A percentile compares a stretch with the other conserved stretches of the same genome.
phyloP scores from a whole-genome alignment of 2,329 filamentous ascomycete species.

The Thielaviopsis euricoi region DNA sequence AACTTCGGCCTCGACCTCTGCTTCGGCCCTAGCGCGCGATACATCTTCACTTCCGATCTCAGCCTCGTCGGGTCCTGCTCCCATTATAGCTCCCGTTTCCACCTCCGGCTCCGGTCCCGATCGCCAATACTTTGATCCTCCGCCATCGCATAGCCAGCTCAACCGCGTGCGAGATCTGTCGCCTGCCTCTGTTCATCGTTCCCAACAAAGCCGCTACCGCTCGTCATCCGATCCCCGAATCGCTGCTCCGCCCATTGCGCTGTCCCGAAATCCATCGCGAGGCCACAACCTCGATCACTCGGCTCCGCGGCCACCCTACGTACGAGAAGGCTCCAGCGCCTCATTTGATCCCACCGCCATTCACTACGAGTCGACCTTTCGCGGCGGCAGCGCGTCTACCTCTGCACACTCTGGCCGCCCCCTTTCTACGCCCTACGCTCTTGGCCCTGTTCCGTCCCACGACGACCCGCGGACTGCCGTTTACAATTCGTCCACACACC shows the following conservation, averaged over 20 bases:
- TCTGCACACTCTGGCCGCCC: constrained; percentile 6
- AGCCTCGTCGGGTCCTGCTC: background rate
- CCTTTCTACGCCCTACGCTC: constrained; percentile 8
- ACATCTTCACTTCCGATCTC: background rate
- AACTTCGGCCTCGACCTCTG: background rate
- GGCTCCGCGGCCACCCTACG: constrained; percentile 6
- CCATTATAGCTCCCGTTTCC: background rate
- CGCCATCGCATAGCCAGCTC: constrained; percentile 9
- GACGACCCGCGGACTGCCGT: constrained; percentile 24
- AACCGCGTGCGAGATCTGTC: constrained; percentile 11
- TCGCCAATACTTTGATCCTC: background rate
- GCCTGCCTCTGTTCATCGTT: constrained; percentile 5
- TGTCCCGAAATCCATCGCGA: constrained; percentile 11
- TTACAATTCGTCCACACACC: constrained; percentile 2
- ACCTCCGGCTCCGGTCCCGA: background rate
- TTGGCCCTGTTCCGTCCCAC: constrained; percentile 14
- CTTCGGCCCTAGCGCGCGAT: background rate
- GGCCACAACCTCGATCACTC: constrained; percentile 5
- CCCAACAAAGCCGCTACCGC: constrained; percentile 10
- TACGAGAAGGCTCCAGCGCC: constrained; percentile 9
- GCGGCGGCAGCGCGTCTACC: constrained; percentile 9
- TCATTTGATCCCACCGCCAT: constrained; percentile 8
- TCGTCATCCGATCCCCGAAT: constrained; percentile 11
- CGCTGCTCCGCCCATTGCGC: background rate
- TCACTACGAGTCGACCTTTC: constrained; percentile 7